These are phyloP conservation scores for Oenanthe sinensis DNA, from an alignment of 129 eudicot species.

Conservation along the genomic window DNA sequence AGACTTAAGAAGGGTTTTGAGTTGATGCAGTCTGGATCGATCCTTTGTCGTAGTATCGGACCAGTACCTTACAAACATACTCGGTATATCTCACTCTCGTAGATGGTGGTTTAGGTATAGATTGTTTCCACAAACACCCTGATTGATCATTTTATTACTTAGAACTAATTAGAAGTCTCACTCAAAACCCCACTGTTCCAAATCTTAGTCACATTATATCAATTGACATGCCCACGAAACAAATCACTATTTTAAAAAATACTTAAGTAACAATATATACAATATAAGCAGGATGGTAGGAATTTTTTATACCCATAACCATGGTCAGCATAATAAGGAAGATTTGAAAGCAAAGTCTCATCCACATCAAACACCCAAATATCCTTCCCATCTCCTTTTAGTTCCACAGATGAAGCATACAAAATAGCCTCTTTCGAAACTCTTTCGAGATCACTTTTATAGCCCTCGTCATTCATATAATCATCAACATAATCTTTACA, in stretches of 20 bases:
- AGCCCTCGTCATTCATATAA: slow-evolving; percentile 46
- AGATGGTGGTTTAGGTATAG: no score
- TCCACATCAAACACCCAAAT: slow-evolving; percentile 91
- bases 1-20: no score
- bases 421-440: slow-evolving; percentile 55
- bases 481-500: slow-evolving; percentile 60
- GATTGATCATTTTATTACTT: no score
- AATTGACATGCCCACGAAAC: not conserved
- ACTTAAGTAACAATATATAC: not conserved
- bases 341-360: slow-evolving; percentile 93
- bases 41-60: no score
- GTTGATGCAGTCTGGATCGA: no score
- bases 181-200: not conserved
- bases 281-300: not conserved
- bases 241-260: not conserved
- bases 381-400: slow-evolving; percentile 60
- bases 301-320: slow-evolving; percentile 62
- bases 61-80: no score
- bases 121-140: no score
- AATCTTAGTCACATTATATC: not conserved
- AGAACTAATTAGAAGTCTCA: not conserved
- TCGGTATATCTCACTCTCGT: not conserved
- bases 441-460: slow-evolving; percentile 53
- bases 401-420: slow-evolving; percentile 43
- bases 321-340: slow-evolving; percentile 78